Conservation (phyloP, 2,329 filamentous ascomycete genomes). For the Fusarium sp. region DNA sequence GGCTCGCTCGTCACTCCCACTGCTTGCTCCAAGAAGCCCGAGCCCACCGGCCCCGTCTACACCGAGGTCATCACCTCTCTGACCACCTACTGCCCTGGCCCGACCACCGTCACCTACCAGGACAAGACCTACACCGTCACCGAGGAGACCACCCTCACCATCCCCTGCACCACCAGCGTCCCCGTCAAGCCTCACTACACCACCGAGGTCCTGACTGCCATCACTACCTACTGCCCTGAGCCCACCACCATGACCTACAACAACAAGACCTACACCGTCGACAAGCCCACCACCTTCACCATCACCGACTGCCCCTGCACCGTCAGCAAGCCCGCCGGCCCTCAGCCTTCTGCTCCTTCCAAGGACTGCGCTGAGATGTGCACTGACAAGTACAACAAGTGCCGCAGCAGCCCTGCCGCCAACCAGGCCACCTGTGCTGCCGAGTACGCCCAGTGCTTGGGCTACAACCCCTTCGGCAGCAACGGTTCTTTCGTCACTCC, state of each 20-base stretch:
- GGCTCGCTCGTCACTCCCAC: conserved; percentile 35
- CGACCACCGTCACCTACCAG: too few species aligned
- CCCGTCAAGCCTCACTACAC: conserved; percentile 59
- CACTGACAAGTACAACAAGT: too few species aligned
- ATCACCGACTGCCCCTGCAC: conserved; percentile 39
- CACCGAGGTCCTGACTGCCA: conserved; percentile 76
- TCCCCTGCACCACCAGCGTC: conserved; percentile 55
- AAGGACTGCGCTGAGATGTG: too few species aligned
- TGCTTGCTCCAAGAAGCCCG: conserved; percentile 33
- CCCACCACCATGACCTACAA: conserved; percentile 75
- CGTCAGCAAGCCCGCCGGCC: conserved; percentile 27
- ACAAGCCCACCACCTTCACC: conserved; percentile 30
- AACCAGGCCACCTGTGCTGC: too few species aligned
- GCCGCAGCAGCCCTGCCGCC: too few species aligned
- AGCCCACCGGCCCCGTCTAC: background rate
- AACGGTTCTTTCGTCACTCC: too few species aligned
- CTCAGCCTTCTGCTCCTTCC: conserved; percentile 13
- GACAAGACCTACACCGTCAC: too few species aligned
- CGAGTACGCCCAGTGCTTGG: too few species aligned
- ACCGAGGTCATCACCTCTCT: background rate
- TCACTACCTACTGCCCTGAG: conserved; percentile 81
- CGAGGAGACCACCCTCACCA: background rate
- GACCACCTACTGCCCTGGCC: background rate
- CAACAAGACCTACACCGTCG: conserved; percentile 48
- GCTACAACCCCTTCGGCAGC: background rate